phyloP scores from a whole-genome alignment of 495 filamentous ascomycete species.

The Cladorrhinum samala region DNA sequence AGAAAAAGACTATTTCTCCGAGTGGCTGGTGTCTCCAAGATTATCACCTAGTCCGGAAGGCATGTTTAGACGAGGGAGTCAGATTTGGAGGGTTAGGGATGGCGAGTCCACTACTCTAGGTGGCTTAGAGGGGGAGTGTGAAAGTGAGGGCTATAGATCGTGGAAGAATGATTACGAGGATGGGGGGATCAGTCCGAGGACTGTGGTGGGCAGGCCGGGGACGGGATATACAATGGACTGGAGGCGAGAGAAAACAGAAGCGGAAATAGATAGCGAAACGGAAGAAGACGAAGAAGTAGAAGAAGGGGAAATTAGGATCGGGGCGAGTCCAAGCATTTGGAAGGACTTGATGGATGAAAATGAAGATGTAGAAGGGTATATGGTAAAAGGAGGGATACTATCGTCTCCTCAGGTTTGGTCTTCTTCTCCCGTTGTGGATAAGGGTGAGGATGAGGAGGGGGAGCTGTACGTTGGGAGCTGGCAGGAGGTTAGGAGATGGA shows the following conservation, averaged over 20 bases:
- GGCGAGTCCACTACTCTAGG: background rate
- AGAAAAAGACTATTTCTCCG: background rate
- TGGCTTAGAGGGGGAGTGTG: background rate
- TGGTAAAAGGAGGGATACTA: background rate
- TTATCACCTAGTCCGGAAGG: background rate
- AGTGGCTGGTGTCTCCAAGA: background rate
- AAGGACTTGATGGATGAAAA: background rate
- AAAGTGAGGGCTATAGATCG: background rate
- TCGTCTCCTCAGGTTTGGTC: background rate
- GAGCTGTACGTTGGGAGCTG: no score
- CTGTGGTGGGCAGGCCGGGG: background rate
- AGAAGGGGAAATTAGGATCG: background rate
- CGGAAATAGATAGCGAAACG: background rate
- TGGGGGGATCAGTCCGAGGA: background rate
- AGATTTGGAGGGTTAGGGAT: background rate
- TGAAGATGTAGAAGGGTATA: background rate
- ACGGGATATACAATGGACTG: no score
- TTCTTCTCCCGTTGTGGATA: background rate
- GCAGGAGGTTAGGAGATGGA: no score
- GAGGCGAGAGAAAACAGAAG: no score
- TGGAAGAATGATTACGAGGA: background rate
- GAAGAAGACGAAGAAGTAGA: background rate
- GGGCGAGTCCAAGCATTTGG: background rate
- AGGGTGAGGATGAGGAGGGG: background rate
- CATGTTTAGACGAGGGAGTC: background rate